phyloP scores from a whole-genome alignment of 352 stramenopile species.

The Pythium vanterpoolii region DNA sequence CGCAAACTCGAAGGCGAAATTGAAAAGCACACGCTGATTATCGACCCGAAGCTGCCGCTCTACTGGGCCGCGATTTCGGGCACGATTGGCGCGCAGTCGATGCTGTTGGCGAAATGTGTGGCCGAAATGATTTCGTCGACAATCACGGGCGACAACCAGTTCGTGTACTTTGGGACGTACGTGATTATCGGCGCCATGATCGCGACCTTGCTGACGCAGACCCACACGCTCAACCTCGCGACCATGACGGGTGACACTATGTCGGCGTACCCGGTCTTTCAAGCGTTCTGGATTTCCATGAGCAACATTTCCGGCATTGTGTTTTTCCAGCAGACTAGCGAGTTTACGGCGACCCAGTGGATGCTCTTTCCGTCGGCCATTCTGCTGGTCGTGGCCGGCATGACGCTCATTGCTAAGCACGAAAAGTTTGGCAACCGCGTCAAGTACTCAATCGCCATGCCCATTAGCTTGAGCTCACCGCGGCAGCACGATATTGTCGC shows the following conservation, averaged over 20 bases:
- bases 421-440: conserved; percentile 87
- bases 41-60: conserved; percentile 80
- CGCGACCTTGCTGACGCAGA: conserved; percentile 74
- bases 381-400: conserved; percentile 64
- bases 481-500: conserved; percentile 86
- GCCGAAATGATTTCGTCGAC: conserved; percentile 82
- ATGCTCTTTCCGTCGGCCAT: conserved; percentile 80
- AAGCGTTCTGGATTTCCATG: conserved; percentile 88
- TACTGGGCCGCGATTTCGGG: conserved; percentile 87
- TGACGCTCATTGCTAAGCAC: conserved; percentile 83
- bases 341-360: conserved; percentile 79
- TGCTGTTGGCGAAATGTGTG: conserved; percentile 84
- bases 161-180: conserved; percentile 82
- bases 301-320: conserved; percentile 86
- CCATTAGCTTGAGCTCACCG: conserved; percentile 80
- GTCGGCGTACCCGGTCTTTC: conserved; percentile 84
- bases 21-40: conserved; percentile 83
- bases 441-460: conserved; percentile 89
- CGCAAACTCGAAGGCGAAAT: conserved; percentile 61
- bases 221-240: conserved; percentile 81
- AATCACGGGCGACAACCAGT: conserved; percentile 83
- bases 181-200: conserved; percentile 75
- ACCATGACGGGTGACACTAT: conserved; percentile 86
- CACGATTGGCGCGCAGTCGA: conserved; percentile 76
- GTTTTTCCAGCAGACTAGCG: conserved; percentile 85